A percentile compares a stretch with the other conserved stretches of the same genome.
These are phyloP conservation scores for Kurtzmaniella cleridarum DNA, from an alignment of 805 yeast species.

Conservation along the genomic window DNA sequence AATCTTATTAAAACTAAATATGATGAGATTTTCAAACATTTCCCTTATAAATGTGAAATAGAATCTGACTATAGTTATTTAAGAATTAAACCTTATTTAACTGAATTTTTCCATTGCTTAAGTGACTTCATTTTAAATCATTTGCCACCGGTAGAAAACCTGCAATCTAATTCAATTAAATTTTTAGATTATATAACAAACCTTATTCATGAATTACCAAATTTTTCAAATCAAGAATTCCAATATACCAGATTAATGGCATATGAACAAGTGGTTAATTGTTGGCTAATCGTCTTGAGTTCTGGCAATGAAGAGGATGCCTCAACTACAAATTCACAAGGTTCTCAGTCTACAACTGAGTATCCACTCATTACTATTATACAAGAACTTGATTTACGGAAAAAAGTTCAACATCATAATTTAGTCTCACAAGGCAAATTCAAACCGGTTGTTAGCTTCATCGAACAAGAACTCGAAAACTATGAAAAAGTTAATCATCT, in stretches of 20 bases:
- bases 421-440: constrained; percentile 38
- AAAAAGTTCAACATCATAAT: constrained; percentile 42
- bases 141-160: constrained; percentile 64
- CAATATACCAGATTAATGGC: constrained; percentile 49
- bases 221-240: constrained; percentile 53
- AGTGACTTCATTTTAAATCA: constrained; percentile 71
- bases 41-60: constrained; percentile 75
- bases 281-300: constrained; percentile 47
- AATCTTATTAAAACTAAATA: constrained; percentile 44
- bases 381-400: constrained; percentile 33
- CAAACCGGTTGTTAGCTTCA: constrained; percentile 37
- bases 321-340: not conserved
- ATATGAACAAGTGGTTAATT: constrained; percentile 55
- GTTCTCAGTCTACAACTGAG: not conserved
- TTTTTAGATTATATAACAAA: constrained; percentile 60
- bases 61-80: constrained; percentile 71
- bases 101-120: constrained; percentile 64
- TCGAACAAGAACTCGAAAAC: constrained; percentile 33
- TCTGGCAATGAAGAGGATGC: constrained; percentile 8
- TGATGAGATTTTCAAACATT: constrained; percentile 36
- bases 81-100: constrained; percentile 61
- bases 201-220: constrained; percentile 60
- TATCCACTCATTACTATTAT: constrained; percentile 20
- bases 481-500: constrained; percentile 20
- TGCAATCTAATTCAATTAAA: constrained; percentile 47